Evolutionary conservation across 345 rosid species (phyloP).

Genomic region (Brassica napus): Da-Ae NC_063436.1:13621501-13622000

Average conservation of each 20-base stretch:
- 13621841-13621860: too few relatives aligned
- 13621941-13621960: too few relatives aligned
- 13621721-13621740: neutral
- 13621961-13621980: neutral
- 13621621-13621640: neutral
- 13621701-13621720: neutral
- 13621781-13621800: too few relatives aligned
- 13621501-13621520: too few relatives aligned
- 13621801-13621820: too few relatives aligned
- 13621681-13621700: neutral
- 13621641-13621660: neutral
- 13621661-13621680: neutral
- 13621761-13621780: neutral
- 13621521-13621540: too few relatives aligned
- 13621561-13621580: too few relatives aligned
- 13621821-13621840: too few relatives aligned
- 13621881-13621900: too few relatives aligned
- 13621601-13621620: neutral
- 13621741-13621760: too few relatives aligned
- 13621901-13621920: neutral
- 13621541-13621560: too few relatives aligned
- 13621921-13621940: neutral
- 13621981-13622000: neutral
- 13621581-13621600: neutral
- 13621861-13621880: too few relatives aligned